Conservation (phyloP, 2,329 filamentous ascomycete species). For the Colletotrichum sp. region DNA sequence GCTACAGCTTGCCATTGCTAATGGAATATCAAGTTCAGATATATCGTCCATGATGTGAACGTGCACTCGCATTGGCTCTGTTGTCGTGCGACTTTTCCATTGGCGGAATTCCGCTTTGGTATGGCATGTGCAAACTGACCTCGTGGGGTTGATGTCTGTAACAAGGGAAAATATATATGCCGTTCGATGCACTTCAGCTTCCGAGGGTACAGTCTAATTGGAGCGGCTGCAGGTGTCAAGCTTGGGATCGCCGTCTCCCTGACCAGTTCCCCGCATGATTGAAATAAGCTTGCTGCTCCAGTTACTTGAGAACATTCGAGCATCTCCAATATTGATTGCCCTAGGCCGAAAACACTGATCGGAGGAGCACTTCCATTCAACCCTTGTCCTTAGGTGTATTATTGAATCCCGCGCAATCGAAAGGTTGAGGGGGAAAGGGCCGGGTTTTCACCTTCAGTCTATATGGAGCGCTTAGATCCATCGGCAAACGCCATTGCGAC, state of each 20-base stretch:
- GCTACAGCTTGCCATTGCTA: neutral
- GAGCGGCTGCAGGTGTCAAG: neutral
- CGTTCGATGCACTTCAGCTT: neutral
- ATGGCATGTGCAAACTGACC: neutral
- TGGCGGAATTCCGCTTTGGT: neutral
- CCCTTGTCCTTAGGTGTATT: neutral
- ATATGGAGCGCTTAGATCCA: neutral
- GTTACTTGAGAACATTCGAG: neutral
- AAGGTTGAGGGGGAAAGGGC: neutral
- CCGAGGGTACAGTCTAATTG: neutral
- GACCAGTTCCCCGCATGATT: neutral
- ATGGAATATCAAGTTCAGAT: accelerated
- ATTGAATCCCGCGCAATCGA: neutral
- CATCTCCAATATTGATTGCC: neutral
- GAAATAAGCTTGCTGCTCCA: neutral
- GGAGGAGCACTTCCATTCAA: neutral
- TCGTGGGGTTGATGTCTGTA: neutral
- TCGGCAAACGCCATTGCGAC: neutral
- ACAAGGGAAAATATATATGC: neutral
- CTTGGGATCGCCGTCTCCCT: neutral
- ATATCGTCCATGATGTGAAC: neutral
- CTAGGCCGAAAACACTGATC: neutral
- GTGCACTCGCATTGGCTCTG: neutral
- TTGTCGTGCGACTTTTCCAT: neutral
- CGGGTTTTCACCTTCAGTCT: neutral